Percentiles rank a stretch among this genome's conserved stretches.
These are phyloP conservation scores for Penicillium sp. DNA, from an alignment of 2,329 filamentous ascomycete genomes.

Conservation along the genomic window DNA sequence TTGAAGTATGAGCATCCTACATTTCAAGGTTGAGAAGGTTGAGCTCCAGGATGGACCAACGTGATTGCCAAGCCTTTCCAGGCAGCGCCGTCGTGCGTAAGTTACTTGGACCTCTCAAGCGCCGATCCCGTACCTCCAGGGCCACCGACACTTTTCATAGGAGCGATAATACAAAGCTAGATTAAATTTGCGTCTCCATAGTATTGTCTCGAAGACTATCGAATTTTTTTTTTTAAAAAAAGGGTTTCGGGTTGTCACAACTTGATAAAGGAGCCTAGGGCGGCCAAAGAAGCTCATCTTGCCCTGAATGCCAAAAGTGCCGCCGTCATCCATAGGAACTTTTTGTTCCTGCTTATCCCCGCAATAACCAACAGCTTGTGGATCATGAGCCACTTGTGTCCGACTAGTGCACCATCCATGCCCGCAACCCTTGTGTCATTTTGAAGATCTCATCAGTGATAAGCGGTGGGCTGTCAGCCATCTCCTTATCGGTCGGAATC, in stretches of 20 bases:
- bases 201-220: neutral
- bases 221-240: neutral
- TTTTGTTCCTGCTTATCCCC: constrained; percentile 10
- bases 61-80: constrained; percentile 20
- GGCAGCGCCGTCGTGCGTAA: constrained; percentile 23
- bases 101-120: constrained; percentile 1
- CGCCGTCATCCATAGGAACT: constrained; percentile 15
- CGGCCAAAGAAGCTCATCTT: neutral
- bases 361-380: neutral
- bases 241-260: neutral
- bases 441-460: neutral
- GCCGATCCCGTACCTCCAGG: constrained; percentile 11
- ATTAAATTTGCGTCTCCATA: neutral
- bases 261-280: neutral
- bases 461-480: constrained; percentile 9
- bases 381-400: constrained; percentile 6
- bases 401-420: constrained; percentile 4
- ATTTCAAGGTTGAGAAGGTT: neutral
- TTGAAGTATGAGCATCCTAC: neutral
- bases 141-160: neutral
- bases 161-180: neutral
- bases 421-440: neutral
- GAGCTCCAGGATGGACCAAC: neutral
- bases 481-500: constrained; percentile 12
- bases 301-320: constrained; percentile 1